A percentile compares a stretch with the other conserved stretches of the same genome.
Conservation (phyloP, 768 basidiomycete genomes). For the Russula vinacea region DNA sequence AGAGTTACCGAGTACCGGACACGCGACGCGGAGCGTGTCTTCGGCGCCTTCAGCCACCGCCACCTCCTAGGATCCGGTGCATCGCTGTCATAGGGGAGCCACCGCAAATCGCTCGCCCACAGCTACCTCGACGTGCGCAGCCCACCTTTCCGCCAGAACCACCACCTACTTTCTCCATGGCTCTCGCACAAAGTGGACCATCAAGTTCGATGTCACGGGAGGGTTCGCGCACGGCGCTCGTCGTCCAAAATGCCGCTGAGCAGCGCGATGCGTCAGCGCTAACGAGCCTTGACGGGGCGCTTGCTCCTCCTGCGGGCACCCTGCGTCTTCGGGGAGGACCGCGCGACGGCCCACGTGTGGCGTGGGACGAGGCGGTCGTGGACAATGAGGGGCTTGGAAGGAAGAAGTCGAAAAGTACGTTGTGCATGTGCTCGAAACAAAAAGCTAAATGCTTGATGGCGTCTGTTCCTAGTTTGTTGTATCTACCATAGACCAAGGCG, state of each 20-base stretch:
- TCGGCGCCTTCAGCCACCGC: constrained; percentile 2
- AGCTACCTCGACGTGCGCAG: not conserved
- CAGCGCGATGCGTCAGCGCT: constrained; percentile 5
- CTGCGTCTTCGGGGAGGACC: constrained; percentile 19
- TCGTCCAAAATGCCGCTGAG: constrained; percentile 8
- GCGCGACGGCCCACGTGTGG: constrained; percentile 50
- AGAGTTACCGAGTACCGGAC: not conserved
- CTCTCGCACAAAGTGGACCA: constrained; percentile 8
- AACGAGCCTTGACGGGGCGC: not conserved
- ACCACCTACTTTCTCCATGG: not conserved
- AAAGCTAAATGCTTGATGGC: not conserved
- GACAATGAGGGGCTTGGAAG: constrained; percentile 88
- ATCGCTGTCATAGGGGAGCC: not conserved
- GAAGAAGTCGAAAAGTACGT: constrained; percentile 92
- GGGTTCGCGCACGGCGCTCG: constrained; percentile 14
- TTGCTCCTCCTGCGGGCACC: not conserved
- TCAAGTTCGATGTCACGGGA: constrained; percentile 18
- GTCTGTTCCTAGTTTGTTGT: constrained; percentile 74
- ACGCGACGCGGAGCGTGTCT: not conserved
- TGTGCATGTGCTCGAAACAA: not conserved
- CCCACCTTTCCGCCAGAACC: not conserved
- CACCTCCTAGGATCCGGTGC: not conserved
- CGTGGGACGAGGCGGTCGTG: constrained; percentile 58
- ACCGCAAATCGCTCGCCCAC: not conserved
- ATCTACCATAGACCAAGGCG: constrained; percentile 82